A percentile compares a stretch with the other conserved stretches of the same genome.
These are phyloP conservation scores for Hexamita inflata DNA, from an alignment of 208 protist genomes.

Conservation along the genomic window DNA sequence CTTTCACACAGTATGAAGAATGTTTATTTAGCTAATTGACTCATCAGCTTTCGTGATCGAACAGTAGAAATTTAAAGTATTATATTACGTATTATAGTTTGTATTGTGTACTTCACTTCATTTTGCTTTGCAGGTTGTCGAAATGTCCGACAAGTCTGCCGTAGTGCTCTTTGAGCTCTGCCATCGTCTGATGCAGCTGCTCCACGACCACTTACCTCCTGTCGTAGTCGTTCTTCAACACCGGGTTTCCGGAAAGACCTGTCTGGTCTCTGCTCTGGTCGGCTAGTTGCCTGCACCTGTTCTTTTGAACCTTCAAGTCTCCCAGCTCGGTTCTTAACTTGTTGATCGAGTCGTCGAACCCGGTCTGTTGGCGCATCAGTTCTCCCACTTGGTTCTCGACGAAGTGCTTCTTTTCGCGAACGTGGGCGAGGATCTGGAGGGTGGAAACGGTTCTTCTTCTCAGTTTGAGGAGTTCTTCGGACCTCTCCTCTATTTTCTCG, in stretches of 20 bases:
- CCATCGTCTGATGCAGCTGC: constrained; percentile 13
- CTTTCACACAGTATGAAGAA: no score
- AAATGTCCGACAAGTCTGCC: not conserved
- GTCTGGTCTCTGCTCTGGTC: constrained; percentile 66
- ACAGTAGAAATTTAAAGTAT: no score
- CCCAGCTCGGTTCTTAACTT: constrained; percentile 63
- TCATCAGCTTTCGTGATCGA: no score
- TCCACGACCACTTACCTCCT: constrained; percentile 54
- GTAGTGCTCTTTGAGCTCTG: constrained; percentile 22
- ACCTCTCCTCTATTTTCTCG: constrained; percentile 92
- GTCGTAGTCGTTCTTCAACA: constrained; percentile 78
- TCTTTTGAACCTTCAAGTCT: constrained; percentile 63
- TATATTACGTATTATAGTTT: no score
- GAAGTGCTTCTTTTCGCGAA: constrained; percentile 89
- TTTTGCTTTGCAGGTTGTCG: not conserved
- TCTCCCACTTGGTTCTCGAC: constrained; percentile 67
- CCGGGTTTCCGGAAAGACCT: constrained; percentile 69
- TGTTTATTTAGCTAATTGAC: no score
- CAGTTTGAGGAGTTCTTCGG: constrained; percentile 82
- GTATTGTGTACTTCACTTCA: no score
- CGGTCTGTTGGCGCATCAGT: constrained; percentile 62
- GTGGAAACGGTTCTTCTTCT: constrained; percentile 74
- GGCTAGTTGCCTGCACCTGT: constrained; percentile 63
- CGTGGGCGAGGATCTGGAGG: constrained; percentile 80
- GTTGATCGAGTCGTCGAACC: constrained; percentile 65